These are phyloP conservation scores for Sparassis latifolia DNA, from an alignment of 1,284 basidiomycete species.

Conservation along the genomic window DNA sequence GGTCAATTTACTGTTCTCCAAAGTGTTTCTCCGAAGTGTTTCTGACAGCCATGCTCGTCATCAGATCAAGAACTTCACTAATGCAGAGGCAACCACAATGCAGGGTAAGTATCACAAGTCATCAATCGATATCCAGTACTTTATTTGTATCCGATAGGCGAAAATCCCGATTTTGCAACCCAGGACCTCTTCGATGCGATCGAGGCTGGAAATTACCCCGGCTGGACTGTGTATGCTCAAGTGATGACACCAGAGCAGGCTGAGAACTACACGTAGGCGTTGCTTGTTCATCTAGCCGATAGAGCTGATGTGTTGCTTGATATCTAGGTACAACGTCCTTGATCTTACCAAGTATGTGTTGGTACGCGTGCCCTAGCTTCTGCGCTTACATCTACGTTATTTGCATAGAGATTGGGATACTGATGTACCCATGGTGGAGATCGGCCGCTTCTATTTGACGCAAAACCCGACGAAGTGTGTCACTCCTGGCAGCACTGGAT, in stretches of 20 bases:
- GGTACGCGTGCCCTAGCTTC: not conserved
- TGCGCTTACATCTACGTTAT: not conserved
- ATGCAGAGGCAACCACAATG: conserved; percentile 58
- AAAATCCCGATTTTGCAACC: conserved; percentile 78
- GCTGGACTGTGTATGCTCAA: conserved; percentile 80
- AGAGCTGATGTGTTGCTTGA: not conserved
- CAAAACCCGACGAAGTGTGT: conserved; percentile 67
- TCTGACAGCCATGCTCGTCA: not conserved
- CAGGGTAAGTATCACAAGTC: conserved; percentile 32
- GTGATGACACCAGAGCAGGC: conserved; percentile 85
- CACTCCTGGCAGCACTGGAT: not conserved
- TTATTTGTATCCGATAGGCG: conserved; percentile 35
- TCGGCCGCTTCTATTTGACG: conserved; percentile 84
- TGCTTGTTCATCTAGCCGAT: not conserved
- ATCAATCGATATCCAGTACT: not conserved
- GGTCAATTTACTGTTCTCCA: not conserved
- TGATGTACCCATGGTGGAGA: conserved; percentile 57
- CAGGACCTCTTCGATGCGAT: conserved; percentile 77
- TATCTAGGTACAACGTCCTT: conserved; percentile 49
- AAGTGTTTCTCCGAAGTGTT: not conserved
- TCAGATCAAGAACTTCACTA: conserved; percentile 29
- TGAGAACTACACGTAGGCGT: conserved; percentile 59
- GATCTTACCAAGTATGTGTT: conserved; percentile 74
- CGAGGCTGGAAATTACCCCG: conserved; percentile 67
- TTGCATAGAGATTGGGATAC: conserved; percentile 21